Evolutionary conservation across 768 basidiomycete species (phyloP).

Genomic region (Panellus pusillus): DNA sequence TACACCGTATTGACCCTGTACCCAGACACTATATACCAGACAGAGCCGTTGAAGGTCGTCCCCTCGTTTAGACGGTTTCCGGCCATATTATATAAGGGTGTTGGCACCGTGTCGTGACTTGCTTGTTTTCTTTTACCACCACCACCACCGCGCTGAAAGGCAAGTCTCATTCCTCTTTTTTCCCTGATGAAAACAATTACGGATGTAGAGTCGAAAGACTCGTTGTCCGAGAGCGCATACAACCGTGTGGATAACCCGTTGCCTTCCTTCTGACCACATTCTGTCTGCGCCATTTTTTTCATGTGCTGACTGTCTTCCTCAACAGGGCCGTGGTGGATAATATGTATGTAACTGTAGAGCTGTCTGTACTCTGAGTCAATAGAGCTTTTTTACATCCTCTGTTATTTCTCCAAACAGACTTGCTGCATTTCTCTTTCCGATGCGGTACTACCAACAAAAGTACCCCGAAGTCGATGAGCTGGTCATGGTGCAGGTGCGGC

Average conservation of each 20-base stretch:
- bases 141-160: conserved; percentile 4
- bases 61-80: conserved; percentile 1
- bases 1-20: conserved; percentile 14
- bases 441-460: conserved; percentile 92
- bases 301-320: background rate
- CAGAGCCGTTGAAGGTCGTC: background rate
- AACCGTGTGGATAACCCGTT: conserved; percentile 62
- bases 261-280: conserved; percentile 58
- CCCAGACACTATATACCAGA: conserved; percentile 8
- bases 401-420: background rate
- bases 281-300: conserved; percentile 21
- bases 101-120: background rate
- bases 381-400: background rate
- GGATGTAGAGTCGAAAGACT: conserved; percentile 34
- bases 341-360: background rate
- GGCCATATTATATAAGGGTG: background rate
- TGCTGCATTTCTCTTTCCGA: conserved; percentile 36
- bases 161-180: conserved; percentile 8
- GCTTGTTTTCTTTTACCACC: background rate
- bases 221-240: conserved; percentile 38
- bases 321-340: background rate
- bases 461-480: conserved; percentile 98
- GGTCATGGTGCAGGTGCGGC: conserved; percentile 99
- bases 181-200: conserved; percentile 30
- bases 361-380: background rate